Evolutionary conservation across 805 yeast species (phyloP).

Genomic region (Komagataella ulmi): DNA sequence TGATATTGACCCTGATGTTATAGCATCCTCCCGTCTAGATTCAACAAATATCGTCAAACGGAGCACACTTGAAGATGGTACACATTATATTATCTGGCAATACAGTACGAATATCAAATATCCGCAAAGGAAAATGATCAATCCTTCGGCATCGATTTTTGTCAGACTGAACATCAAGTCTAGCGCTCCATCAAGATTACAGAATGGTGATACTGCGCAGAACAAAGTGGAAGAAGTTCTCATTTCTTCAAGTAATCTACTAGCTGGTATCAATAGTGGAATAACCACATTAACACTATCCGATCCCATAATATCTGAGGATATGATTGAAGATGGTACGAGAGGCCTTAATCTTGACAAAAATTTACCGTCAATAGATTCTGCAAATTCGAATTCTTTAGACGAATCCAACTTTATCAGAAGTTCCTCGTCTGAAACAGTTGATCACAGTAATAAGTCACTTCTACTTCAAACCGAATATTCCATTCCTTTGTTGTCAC

Average conservation of each 20-base stretch:
- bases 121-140: slow-evolving; percentile 3
- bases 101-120: slow-evolving; percentile 2
- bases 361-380: background rate
- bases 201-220: background rate
- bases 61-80: background rate
- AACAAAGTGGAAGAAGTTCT: background rate
- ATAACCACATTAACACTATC: background rate
- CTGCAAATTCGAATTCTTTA: background rate
- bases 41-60: slow-evolving; percentile 1
- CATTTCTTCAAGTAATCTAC: background rate
- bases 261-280: slow-evolving; percentile 1
- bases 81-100: slow-evolving; percentile 2
- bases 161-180: background rate
- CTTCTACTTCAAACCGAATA: background rate
- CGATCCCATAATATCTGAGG: background rate
- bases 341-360: background rate
- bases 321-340: background rate
- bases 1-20: slow-evolving; percentile 1
- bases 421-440: background rate
- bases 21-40: background rate
- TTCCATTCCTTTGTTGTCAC: slow-evolving; percentile 1
- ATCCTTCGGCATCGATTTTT: slow-evolving; percentile 2
- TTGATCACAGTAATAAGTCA: too few species aligned
- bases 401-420: background rate
- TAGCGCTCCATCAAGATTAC: background rate